These are phyloP conservation scores for Heliamphora ciliata DNA, from an alignment of 179 eudicot species.

Conservation along the genomic window DNA sequence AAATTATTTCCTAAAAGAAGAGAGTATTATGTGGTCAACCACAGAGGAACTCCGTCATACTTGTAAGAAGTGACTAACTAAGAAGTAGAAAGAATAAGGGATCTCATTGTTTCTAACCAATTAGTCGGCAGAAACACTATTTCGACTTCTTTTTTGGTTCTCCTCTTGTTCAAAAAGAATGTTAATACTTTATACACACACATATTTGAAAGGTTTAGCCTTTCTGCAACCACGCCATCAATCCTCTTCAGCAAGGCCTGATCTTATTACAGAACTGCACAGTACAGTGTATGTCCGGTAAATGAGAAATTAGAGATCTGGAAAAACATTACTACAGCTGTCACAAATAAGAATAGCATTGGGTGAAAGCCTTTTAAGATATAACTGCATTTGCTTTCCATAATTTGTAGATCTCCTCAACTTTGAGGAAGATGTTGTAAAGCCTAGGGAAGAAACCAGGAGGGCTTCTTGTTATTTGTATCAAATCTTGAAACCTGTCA, in stretches of 20 bases:
- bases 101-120: neutral
- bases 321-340: neutral
- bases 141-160: too few species aligned
- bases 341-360: neutral
- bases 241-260: neutral
- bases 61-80: neutral
- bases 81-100: neutral
- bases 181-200: too few species aligned
- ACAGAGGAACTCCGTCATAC: neutral
- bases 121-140: neutral
- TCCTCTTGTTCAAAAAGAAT: too few species aligned
- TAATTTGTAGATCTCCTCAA: neutral
- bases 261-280: neutral
- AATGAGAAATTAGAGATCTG: neutral
- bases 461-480: neutral
- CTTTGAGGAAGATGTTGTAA: neutral
- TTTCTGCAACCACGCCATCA: neutral
- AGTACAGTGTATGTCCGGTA: neutral
- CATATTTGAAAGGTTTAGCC: too few species aligned
- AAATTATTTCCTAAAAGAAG: neutral
- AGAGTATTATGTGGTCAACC: slow-evolving; percentile 1
- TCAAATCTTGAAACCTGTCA: neutral
- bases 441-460: neutral
- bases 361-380: neutral
- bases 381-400: neutral